Evolutionary conservation across 2,329 filamentous ascomycete species (phyloP).

Genomic region (Falciphora oryzae): DNA sequence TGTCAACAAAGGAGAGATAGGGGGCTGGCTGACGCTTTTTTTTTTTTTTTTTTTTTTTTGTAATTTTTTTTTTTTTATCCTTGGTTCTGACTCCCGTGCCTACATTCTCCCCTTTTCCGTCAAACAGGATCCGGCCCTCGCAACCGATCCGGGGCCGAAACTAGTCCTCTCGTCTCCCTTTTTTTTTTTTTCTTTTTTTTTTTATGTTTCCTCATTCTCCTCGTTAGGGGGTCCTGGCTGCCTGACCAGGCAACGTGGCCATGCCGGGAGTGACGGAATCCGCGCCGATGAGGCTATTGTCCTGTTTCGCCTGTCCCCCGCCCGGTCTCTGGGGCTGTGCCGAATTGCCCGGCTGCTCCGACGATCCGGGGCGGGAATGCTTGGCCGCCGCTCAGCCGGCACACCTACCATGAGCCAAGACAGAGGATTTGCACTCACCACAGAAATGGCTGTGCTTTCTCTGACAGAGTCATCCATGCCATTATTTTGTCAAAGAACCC

Average conservation of each 20-base stretch:
- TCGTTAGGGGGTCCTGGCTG: not conserved
- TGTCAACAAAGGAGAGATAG: not conserved
- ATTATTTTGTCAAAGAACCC: not conserved
- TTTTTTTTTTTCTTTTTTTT: not conserved
- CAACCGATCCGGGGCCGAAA: too few relatives aligned
- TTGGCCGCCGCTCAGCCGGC: not conserved
- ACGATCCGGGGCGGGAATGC: not conserved
- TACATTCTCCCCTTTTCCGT: not conserved
- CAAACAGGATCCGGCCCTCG: too few relatives aligned
- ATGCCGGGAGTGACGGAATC: not conserved
- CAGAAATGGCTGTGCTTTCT: not conserved
- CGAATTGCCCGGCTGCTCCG: not conserved
- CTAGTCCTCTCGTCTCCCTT: too few relatives aligned
- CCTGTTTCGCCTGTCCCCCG: not conserved
- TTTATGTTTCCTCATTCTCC: not conserved
- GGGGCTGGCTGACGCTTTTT: not conserved
- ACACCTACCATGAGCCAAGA: not conserved
- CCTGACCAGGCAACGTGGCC: not conserved
- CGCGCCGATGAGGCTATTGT: not conserved
- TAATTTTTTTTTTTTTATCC: not conserved
- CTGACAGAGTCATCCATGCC: not conserved
- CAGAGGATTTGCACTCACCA: not conserved
- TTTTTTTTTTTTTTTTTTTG: not conserved
- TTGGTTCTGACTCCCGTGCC: too few relatives aligned
- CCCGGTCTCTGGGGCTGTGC: not conserved